Conservation (phyloP, 148 eudicot genomes). For the Polygonum aviculare region DNA sequence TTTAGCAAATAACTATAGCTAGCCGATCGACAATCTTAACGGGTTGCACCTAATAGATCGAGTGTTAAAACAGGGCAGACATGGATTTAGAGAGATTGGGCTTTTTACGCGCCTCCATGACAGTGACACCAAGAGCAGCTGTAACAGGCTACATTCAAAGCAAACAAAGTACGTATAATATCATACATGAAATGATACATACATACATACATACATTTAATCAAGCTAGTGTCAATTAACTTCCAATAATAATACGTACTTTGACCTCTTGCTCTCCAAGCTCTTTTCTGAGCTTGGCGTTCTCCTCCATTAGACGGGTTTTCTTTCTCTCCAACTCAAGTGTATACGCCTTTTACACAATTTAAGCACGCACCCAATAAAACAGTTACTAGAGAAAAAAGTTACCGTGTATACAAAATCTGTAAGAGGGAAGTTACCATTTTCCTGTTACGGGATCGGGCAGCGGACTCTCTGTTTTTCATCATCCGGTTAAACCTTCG, state of each 20-base stretch:
- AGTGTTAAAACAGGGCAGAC: slow-evolving; percentile 37
- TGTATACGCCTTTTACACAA: slow-evolving; percentile 39
- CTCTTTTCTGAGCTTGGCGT: slow-evolving; percentile 39
- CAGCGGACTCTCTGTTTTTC: slow-evolving; percentile 78
- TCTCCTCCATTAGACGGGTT: slow-evolving; percentile 35
- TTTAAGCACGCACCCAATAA: too few relatives aligned
- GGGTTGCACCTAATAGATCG: too few relatives aligned
- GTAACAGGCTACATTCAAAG: slow-evolving; percentile 14
- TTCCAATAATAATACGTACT: not conserved
- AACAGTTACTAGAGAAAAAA: too few relatives aligned
- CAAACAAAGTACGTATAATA: too few relatives aligned
- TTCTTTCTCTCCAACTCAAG: slow-evolving; percentile 40
- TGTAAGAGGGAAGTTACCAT: slow-evolving; percentile 22
- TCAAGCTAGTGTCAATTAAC: too few relatives aligned
- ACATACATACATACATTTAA: too few relatives aligned
- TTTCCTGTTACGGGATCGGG: slow-evolving; percentile 61
- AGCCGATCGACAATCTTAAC: too few relatives aligned
- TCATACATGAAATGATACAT: too few relatives aligned
- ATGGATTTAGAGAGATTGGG: slow-evolving; percentile 26
- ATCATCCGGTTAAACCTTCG: slow-evolving; percentile 52
- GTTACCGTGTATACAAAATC: too few relatives aligned
- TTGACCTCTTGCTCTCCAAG: slow-evolving; percentile 23
- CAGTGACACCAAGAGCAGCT: slow-evolving; percentile 12
- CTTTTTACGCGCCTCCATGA: slow-evolving; percentile 21
- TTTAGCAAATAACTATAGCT: not conserved